Evolutionary conservation across 2,329 filamentous ascomycete species (phyloP).

Genomic region (Endocalyx cinctus): DNA sequence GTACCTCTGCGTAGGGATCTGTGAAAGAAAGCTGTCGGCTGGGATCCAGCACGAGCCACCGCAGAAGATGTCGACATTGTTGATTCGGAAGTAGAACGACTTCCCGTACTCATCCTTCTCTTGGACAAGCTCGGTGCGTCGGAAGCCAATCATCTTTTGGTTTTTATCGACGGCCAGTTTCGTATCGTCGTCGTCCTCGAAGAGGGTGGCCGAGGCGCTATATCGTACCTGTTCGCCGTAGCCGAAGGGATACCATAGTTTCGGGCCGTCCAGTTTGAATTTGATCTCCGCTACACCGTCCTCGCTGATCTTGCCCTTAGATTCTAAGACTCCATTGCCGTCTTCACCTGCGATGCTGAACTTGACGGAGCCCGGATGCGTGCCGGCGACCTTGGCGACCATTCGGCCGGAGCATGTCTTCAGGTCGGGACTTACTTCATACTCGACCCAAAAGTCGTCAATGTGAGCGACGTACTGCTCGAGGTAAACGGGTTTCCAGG

Average conservation of each 20-base stretch:
- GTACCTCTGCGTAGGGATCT: slow-evolving; percentile 36
- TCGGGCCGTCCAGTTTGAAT: slow-evolving; percentile 39
- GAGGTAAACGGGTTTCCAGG: slow-evolving; percentile 63
- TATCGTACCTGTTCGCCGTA: slow-evolving; percentile 47
- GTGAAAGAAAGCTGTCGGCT: slow-evolving; percentile 29
- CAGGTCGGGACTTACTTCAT: slow-evolving; percentile 31
- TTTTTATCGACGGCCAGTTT: no score
- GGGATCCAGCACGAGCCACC: slow-evolving; percentile 35
- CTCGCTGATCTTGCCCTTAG: slow-evolving; percentile 10
- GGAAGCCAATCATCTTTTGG: slow-evolving; percentile 58
- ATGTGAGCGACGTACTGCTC: slow-evolving; percentile 59
- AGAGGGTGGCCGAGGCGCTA: slow-evolving; percentile 26
- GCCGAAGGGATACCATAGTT: slow-evolving; percentile 36
- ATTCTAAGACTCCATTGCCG: slow-evolving; percentile 14
- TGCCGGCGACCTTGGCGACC: slow-evolving; percentile 32
- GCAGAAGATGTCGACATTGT: slow-evolving; percentile 29
- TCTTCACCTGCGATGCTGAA: slow-evolving; percentile 23
- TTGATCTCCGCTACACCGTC: slow-evolving; percentile 14
- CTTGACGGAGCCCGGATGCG: slow-evolving; percentile 20
- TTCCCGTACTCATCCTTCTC: slow-evolving; percentile 35
- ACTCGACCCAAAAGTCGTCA: slow-evolving; percentile 49
- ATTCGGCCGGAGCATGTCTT: slow-evolving; percentile 32
- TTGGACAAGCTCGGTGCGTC: slow-evolving; percentile 45
- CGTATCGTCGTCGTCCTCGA: slow-evolving; percentile 20
- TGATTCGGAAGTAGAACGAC: slow-evolving; percentile 34